Evolutionary conservation across 768 basidiomycete species (phyloP), one percentile per base, ranked within the genome.

Genomic region (Phylloporus sp.): DNA sequence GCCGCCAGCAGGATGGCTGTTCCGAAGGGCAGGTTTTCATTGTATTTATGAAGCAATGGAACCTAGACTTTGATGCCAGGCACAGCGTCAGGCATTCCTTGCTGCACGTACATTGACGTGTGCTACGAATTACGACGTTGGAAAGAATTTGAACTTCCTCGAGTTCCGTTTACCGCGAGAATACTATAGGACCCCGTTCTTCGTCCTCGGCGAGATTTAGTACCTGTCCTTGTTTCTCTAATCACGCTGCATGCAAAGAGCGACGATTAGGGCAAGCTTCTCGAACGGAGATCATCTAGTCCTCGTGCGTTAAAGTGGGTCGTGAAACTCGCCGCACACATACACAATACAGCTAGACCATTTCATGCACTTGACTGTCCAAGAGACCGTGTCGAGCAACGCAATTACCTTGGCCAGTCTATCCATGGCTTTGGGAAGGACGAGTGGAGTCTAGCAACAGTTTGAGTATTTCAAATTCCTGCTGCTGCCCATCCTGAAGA

Each of bases 391-490:
- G 44, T 33, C 11, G 20, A 36, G 22, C 9, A 36, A 22, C 17
- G n/a, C 27, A 31, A 24, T 13, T 21, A 6, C 10, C 20, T 24
- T 18, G 14, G 6, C 13, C 15, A 21, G 10, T 45, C 23, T 37
- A 9, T 45, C 23, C 34, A 9, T 29, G 8, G 29, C 10, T 13
- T 28, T 47, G 39, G 14, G 23, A 36, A 49, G 17, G 36, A 44
- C 31, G 46, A 36, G 32, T 41, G 29, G 37, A 26, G 23, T 33
- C 23, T 33, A 32, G 41, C 51, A 57, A 50, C 42, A 54, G 62
- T 66, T 64, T n/a, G 13, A n/a, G 4, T 38, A 62, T 66, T 66
- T 68, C 52, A 64, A 66, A 66, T 68, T 48, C n/a, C 10, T 15
- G 29, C 21, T 23, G 17, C 9, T 38, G 15, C 21, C 28, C 40